A percentile compares a stretch with the other conserved stretches of the same genome.
These are phyloP conservation scores for Lasiosphaeria miniovina DNA, from an alignment of 495 filamentous ascomycete species.

Conservation along the genomic window DNA sequence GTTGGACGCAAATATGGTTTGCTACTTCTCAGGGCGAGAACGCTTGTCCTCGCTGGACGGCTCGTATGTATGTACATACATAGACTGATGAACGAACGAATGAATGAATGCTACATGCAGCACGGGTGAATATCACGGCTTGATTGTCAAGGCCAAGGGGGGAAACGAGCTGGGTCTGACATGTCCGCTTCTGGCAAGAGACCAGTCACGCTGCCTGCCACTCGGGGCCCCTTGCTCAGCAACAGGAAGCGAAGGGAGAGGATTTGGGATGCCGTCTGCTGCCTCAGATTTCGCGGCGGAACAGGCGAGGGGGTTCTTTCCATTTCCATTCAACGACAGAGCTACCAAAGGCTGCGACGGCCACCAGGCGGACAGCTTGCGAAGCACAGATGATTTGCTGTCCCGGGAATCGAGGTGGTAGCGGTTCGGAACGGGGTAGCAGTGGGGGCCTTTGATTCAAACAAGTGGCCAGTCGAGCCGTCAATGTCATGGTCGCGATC, in stretches of 20 bases:
- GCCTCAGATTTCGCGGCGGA: no score
- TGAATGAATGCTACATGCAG: neutral
- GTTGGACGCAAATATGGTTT: neutral
- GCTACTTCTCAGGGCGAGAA: neutral
- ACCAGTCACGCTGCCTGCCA: no score
- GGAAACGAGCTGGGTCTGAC: no score
- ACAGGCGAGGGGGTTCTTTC: no score
- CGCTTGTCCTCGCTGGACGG: constrained; percentile 1
- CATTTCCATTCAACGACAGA: neutral
- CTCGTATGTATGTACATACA: neutral
- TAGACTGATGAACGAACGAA: neutral
- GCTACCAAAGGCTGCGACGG: neutral
- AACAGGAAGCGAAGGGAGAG: no score
- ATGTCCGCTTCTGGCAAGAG: no score
- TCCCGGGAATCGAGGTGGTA: constrained; percentile 26
- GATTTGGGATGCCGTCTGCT: no score
- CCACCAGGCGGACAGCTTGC: constrained; percentile 4
- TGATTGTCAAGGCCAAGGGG: no score
- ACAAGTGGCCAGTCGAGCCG: neutral
- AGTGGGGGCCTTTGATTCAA: constrained; percentile 1
- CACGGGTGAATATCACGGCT: no score
- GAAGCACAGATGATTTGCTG: constrained; percentile 5
- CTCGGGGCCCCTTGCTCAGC: no score
- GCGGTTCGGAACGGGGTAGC: constrained; percentile 19
- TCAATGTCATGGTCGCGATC: no score